Evolutionary conservation across 139 green algal genomes (phyloP).

Genomic region (Ettlia oleoabundans): DNA sequence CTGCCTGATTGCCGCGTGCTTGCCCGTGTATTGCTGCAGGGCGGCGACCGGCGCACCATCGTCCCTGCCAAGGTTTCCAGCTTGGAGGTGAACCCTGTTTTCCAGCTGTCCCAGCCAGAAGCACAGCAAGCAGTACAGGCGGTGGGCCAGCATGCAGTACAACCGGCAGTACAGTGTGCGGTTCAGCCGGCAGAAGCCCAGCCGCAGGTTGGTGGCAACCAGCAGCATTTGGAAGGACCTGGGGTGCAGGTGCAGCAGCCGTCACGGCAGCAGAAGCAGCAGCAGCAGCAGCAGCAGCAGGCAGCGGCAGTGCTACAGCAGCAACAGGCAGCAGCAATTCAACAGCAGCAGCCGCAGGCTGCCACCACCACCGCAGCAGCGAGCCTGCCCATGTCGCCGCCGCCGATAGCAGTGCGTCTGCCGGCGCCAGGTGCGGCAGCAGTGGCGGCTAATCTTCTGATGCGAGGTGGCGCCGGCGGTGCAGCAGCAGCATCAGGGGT

Average conservation of each 20-base stretch:
- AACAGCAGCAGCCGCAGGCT: neutral
- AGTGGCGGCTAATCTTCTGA: neutral
- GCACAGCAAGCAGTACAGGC: neutral
- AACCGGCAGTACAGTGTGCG: neutral
- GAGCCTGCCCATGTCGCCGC: slow-evolving; percentile 11
- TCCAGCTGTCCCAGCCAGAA: slow-evolving; percentile 21
- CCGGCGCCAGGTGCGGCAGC: neutral
- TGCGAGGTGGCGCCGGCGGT: neutral
- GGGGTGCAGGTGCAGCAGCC: neutral
- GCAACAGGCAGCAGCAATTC: slow-evolving; percentile 5
- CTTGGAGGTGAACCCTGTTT: neutral
- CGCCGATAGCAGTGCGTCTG: neutral
- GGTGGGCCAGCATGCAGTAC: neutral
- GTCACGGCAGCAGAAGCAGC: neutral
- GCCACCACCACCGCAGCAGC: neutral
- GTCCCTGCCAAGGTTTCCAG: slow-evolving; percentile 25
- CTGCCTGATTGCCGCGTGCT: neutral
- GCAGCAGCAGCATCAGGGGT: neutral
- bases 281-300: neutral
- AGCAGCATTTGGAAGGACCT: neutral
- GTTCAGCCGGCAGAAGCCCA: neutral
- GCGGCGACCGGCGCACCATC: slow-evolving; percentile 18
- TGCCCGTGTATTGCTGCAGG: neutral
- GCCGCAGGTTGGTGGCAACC: neutral
- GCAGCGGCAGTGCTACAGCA: neutral